These are phyloP conservation scores for Penicillium sp. DNA, from an alignment of 2,329 filamentous ascomycete genomes.

Conservation along the genomic window DNA sequence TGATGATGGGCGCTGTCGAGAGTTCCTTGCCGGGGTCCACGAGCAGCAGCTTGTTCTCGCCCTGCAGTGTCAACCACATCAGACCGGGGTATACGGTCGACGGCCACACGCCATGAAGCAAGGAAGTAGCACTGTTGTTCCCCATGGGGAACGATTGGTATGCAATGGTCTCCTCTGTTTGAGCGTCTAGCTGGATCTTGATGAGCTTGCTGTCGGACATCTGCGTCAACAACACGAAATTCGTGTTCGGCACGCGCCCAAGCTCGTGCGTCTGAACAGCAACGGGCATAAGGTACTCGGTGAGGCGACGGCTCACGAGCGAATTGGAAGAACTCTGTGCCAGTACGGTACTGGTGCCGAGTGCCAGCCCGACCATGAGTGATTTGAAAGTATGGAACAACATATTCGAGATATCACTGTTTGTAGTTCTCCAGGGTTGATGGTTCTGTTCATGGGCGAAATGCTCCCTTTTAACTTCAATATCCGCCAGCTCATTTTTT, in stretches of 20 bases:
- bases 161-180: slow-evolving; percentile 13
- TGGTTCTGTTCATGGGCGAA: not conserved
- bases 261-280: slow-evolving; percentile 17
- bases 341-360: slow-evolving; percentile 2
- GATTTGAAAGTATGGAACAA: slow-evolving; percentile 6
- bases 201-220: slow-evolving; percentile 19
- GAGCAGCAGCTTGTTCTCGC: slow-evolving; percentile 12
- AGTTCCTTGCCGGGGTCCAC: slow-evolving; percentile 11
- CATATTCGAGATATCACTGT: not conserved
- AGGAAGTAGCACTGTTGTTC: slow-evolving; percentile 5
- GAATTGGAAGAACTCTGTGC: slow-evolving; percentile 6
- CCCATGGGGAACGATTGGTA: slow-evolving; percentile 11
- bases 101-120: slow-evolving; percentile 13
- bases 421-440: not conserved
- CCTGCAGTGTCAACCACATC: slow-evolving; percentile 15
- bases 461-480: not conserved
- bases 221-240: slow-evolving; percentile 18
- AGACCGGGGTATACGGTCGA: slow-evolving; percentile 7
- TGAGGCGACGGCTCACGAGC: slow-evolving; percentile 12
- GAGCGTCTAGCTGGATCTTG: slow-evolving; percentile 16
- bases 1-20: slow-evolving; percentile 5
- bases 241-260: slow-evolving; percentile 16
- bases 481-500: not conserved
- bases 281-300: slow-evolving; percentile 18
- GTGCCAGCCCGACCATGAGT: slow-evolving; percentile 6